Conservation (phyloP, 2,329 filamentous ascomycete genomes). For the Colletotrichum noveboracense region DNA sequence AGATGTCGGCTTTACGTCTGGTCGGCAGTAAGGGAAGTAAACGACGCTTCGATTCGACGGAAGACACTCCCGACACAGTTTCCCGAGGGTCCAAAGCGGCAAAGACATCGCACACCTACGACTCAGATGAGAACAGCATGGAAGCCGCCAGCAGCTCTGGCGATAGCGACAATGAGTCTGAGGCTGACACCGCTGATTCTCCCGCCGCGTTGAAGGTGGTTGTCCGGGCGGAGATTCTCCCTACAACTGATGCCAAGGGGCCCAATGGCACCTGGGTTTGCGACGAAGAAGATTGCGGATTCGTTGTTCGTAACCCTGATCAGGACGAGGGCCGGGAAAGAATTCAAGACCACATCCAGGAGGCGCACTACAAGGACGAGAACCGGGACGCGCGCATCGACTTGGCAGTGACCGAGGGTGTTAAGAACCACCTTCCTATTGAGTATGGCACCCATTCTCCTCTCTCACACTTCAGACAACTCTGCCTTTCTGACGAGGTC, state of each 20-base stretch:
- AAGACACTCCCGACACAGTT: conserved; percentile 43
- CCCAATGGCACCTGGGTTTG: conserved; percentile 72
- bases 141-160: conserved; percentile 31
- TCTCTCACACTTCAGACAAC: conserved; percentile 35
- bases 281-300: conserved; percentile 66
- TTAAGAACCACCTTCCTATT: conserved; percentile 58
- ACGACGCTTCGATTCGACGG: conserved; percentile 47
- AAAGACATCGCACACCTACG: conserved; percentile 38
- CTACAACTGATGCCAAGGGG: conserved; percentile 54
- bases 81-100: conserved; percentile 35
- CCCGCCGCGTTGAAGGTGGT: conserved; percentile 44
- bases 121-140: conserved; percentile 35
- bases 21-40: conserved; percentile 38
- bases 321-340: conserved; percentile 57
- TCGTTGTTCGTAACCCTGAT: conserved; percentile 68
- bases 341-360: conserved; percentile 64
- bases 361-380: conserved; percentile 53
- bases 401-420: conserved; percentile 62
- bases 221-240: conserved; percentile 54
- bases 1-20: conserved; percentile 50
- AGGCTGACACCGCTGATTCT: conserved; percentile 4
- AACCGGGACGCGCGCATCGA: conserved; percentile 55
- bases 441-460: conserved; percentile 53
- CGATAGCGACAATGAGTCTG: conserved; percentile 26
- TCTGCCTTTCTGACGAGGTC: conserved; percentile 13